Evolutionary conservation across 176 grass and related monocot genomes (phyloP).

Genomic region (Carex littledalei): DNA sequence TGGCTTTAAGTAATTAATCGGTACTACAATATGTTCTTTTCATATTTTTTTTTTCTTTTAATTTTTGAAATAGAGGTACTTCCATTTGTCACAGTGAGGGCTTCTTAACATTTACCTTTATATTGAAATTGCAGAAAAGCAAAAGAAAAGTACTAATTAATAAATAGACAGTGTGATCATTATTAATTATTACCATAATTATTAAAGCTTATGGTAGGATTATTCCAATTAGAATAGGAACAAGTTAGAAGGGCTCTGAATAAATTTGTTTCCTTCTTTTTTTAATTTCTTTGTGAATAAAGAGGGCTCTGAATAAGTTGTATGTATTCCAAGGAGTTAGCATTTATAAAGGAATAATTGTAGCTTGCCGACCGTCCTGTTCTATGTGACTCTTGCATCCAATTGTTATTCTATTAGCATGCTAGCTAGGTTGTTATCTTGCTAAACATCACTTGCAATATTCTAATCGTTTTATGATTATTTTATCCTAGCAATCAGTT

Average conservation of each 20-base stretch:
- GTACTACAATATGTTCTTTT: neutral
- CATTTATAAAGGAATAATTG: slow-evolving; percentile 20
- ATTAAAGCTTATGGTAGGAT: neutral
- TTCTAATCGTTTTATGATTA: neutral
- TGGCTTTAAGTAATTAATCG: neutral
- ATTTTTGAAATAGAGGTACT: neutral
- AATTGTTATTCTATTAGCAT: neutral
- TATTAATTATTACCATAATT: neutral
- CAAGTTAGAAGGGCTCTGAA: slow-evolving; percentile 17
- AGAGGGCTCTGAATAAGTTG: slow-evolving; percentile 27
- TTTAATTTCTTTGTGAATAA: slow-evolving; percentile 1
- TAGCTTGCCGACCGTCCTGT: neutral
- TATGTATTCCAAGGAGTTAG: slow-evolving; percentile 20
- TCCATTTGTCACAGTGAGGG: neutral
- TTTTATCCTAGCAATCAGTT: neutral
- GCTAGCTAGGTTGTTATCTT: slow-evolving; percentile 17
- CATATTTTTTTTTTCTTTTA: neutral
- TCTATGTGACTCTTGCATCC: slow-evolving; percentile 1
- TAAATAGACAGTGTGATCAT: neutral
- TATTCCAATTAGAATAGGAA: slow-evolving; percentile 27
- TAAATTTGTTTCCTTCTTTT: neutral
- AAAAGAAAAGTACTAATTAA: neutral
- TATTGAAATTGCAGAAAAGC: neutral
- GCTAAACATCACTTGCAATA: slow-evolving; percentile 9
- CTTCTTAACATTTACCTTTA: neutral